Percentiles rank a stretch among this genome's conserved stretches.
phyloP scores from a whole-genome alignment of 164 flowering plant genomes.

The Piper longum region DNA sequence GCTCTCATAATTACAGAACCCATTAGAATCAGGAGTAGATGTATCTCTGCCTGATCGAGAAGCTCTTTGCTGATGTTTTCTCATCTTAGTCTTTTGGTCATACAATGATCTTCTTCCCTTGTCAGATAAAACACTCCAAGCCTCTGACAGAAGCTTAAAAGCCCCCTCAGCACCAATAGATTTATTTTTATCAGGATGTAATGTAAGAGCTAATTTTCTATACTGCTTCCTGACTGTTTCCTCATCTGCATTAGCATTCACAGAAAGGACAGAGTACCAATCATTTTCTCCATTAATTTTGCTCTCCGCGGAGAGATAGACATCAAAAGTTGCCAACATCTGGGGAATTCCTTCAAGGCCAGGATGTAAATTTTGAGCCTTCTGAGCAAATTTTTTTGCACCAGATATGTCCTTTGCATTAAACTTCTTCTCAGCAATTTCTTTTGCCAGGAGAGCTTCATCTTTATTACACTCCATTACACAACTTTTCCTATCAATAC shows the following conservation, averaged over 20 bases:
- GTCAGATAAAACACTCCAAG: conserved; percentile 83
- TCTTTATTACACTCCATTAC: conserved; percentile 80
- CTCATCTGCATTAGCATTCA: conserved; percentile 54
- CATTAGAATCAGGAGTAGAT: conserved; percentile 28
- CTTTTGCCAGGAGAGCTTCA: conserved; percentile 65
- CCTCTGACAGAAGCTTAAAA: conserved; percentile 69
- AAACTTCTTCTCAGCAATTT: conserved; percentile 64
- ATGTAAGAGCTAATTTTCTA: conserved; percentile 68
- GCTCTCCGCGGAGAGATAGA: conserved; percentile 47
- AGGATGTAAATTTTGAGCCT: conserved; percentile 59
- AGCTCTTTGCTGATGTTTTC: conserved; percentile 18
- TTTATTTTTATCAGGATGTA: conserved; percentile 94
- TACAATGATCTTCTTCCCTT: conserved; percentile 44
- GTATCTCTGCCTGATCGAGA: conserved; percentile 20
- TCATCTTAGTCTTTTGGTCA: conserved; percentile 42
- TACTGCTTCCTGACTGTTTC: conserved; percentile 63
- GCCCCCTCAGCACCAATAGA: conserved; percentile 92
- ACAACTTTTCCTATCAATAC: not conserved
- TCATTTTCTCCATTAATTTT: conserved; percentile 57
- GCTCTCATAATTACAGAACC: conserved; percentile 39
- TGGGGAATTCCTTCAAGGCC: conserved; percentile 60
- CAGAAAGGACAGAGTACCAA: conserved; percentile 75
- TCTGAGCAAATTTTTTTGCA: conserved; percentile 65
- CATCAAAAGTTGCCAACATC: conserved; percentile 57
- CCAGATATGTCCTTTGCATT: conserved; percentile 35